Percentiles rank a stretch among this genome's conserved stretches.
phyloP scores from a whole-genome alignment of 2,329 filamentous ascomycete genomes.

The Tympanopsis confertula region DNA sequence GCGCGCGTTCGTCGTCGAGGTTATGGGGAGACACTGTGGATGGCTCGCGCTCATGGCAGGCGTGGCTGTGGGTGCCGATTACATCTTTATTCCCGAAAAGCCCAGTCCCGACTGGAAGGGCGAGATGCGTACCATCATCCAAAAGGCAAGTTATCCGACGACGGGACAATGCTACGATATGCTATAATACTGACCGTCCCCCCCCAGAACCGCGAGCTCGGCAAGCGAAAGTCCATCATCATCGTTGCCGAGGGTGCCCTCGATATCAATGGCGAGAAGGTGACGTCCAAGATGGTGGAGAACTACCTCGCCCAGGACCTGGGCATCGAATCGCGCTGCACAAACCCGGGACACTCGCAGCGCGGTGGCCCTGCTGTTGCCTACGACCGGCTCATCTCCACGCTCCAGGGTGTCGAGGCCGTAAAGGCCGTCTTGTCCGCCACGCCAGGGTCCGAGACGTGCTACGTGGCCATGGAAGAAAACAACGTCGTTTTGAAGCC shows the following conservation, averaged over 20 bases:
- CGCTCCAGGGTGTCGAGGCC: conserved; percentile 85
- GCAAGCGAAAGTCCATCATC: conserved; percentile 96
- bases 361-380: conserved; percentile 84
- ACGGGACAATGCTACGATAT: no score
- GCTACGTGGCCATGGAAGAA: conserved; percentile 91
- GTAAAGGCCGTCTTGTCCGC: conserved; percentile 85
- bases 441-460: conserved; percentile 77
- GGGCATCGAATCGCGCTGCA: conserved; percentile 82
- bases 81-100: conserved; percentile 92
- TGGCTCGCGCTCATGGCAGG: conserved; percentile 96
- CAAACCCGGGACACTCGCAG: conserved; percentile 90
- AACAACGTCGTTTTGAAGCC: conserved; percentile 93
- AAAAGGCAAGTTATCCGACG: conserved; percentile 40
- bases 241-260: conserved; percentile 93
- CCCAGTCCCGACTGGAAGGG: conserved; percentile 79
- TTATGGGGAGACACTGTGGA: conserved; percentile 96
- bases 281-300: conserved; percentile 71
- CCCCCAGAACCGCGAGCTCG: conserved; percentile 68
- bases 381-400: conserved; percentile 87
- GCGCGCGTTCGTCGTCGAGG: conserved; percentile 90
- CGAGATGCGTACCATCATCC: conserved; percentile 72
- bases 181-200: no score
- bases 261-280: conserved; percentile 73
- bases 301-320: conserved; percentile 71
- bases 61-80: conserved; percentile 92